Percentiles rank a stretch among this genome's conserved stretches.
Evolutionary conservation across 306 rosid species (phyloP).

Genomic region (Sphenostylis stenocarpa): DNA sequence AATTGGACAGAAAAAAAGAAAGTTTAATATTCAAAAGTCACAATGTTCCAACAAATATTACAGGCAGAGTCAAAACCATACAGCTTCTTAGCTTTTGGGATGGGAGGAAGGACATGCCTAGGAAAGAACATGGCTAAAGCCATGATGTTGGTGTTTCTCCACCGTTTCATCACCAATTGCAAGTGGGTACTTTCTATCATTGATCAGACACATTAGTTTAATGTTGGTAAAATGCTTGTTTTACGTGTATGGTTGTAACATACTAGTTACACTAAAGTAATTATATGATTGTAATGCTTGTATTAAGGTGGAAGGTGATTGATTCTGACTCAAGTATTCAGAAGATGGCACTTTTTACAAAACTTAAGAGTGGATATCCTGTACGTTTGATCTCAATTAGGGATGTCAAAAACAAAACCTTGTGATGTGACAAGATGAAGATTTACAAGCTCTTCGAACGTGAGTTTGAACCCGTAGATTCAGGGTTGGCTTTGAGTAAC

Average conservation of each 20-base stretch:
- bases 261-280: neutral
- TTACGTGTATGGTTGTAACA: neutral
- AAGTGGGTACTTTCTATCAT: conserved; percentile 43
- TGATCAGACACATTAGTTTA: neutral
- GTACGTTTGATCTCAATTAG: conserved; percentile 43
- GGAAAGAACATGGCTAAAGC: conserved; percentile 87
- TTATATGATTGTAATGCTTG: neutral
- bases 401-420: neutral
- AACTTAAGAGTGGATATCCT: conserved; percentile 72
- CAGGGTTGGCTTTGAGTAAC: neutral
- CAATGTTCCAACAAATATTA: neutral
- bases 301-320: conserved; percentile 68
- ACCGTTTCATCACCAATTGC: conserved; percentile 69
- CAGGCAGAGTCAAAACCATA: conserved; percentile 64
- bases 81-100: conserved; percentile 87
- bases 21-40: neutral
- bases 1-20: neutral
- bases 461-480: neutral
- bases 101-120: conserved; percentile 88
- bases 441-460: neutral
- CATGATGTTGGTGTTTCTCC: conserved; percentile 88
- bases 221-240: conserved; percentile 9
- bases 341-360: conserved; percentile 73
- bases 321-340: conserved; percentile 71
- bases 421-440: conserved; percentile 6